These are phyloP conservation scores for Euphorbia celastroides DNA, from an alignment of 441 rosid genomes.

Conservation along the genomic window DNA sequence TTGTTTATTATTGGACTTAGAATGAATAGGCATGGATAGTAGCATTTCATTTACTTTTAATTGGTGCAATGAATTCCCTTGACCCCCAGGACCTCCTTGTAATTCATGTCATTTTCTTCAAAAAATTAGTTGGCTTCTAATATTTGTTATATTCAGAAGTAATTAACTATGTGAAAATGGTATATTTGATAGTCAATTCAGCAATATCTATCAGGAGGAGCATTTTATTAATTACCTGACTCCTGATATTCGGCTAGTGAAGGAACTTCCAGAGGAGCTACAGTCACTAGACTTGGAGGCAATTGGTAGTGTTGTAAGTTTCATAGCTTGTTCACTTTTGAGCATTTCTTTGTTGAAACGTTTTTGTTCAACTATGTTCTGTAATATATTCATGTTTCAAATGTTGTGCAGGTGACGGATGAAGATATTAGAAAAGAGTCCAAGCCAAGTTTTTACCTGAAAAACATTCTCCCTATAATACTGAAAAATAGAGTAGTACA, in stretches of 20 bases:
- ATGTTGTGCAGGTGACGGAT: conserved; percentile 62
- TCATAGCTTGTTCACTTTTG: conserved; percentile 12
- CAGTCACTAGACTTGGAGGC: conserved; percentile 83
- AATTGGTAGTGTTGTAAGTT: conserved; percentile 83
- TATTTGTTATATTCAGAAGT: conserved; percentile 6
- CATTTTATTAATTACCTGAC: conserved; percentile 69
- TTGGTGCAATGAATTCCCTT: neutral
- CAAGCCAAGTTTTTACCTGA: conserved; percentile 78
- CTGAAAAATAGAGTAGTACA: conserved; percentile 73
- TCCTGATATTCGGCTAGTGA: conserved; percentile 81
- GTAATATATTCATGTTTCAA: conserved; percentile 16
- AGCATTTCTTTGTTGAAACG: conserved; percentile 5
- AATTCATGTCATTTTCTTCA: neutral
- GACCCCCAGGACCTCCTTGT: too few relatives aligned
- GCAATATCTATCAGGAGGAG: conserved; percentile 88
- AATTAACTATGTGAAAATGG: conserved; percentile 24
- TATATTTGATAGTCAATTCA: conserved; percentile 64
- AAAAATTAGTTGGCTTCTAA: conserved; percentile 19
- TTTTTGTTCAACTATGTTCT: neutral
- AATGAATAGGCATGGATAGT: neutral
- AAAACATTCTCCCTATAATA: conserved; percentile 76
- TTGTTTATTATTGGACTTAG: too few relatives aligned
- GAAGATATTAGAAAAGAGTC: conserved; percentile 73
- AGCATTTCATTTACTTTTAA: conserved; percentile 7
- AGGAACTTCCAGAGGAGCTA: conserved; percentile 76